Base-by-base conservation (phyloP, 2,329 filamentous ascomycete genomes). In the Ceratocystiopsis brevicomis region DNA sequence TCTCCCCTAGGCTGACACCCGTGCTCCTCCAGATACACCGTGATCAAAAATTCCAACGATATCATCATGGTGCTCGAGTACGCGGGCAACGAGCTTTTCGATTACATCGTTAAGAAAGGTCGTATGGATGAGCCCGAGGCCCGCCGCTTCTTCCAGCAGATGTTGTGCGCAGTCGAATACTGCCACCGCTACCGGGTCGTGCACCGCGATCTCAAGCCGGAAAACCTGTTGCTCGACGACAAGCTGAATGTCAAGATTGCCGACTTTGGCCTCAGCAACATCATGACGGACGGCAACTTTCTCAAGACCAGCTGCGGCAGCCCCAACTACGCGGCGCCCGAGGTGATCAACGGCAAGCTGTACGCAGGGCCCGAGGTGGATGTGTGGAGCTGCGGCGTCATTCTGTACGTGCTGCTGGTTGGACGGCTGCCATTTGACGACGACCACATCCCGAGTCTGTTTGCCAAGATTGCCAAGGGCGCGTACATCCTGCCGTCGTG, bases 1-100 rank as follows among this genome's bases (percentile, higher is more conserved):
- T 37, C 15, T 21, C 41, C 13, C 41, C 13, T 35, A 38, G 5
- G 45, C 57, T 59, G 47, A 61, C 47, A 35, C 21, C 21, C 25
- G 6, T 11, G 6, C 25, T 9, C 25, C 25, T 30, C 5, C 54
- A 90, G 84, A 45, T 94, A 85, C 61, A 96, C 90, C 30, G 90
- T 98, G 50, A 96, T 98, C 59, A 95, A 93, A 49, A 95, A 88
- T 8, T 76, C 78, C 19, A 77, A 73, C 48, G 90, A 98, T 59
- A 98, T 98, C 58, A 90, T 96, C 61, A 98, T 98, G 90, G 90
- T 98, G 40, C 75, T 98, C 52, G 90, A 98, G 62, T 98, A 93
- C 61, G 90, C 90, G 37, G 90, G 90, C 48, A 84, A 84, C 48
- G 90, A 98, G 62, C 70, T 98, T 47, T 98, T 98, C 62, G 88